Base-by-base conservation (phyloP, 2,329 filamentous ascomycete genomes). In the Colletotrichum sp. region DNA sequence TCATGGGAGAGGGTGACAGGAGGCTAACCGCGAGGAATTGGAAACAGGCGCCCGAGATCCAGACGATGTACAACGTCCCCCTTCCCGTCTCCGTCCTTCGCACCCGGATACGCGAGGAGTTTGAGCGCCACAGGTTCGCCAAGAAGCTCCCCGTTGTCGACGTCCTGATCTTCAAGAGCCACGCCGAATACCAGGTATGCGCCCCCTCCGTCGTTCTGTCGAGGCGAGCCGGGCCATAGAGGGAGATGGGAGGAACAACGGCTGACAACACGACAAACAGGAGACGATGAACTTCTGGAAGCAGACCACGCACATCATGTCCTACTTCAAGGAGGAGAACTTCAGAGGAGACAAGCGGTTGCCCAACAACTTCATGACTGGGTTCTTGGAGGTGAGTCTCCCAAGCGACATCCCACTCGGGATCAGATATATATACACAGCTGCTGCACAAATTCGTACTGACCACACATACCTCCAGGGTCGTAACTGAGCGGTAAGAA, bases 211-310 rank as follows among this genome's bases (percentile, higher is more conserved):
- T 43, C 18, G 26, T 55, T 16, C 15, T 30, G 24, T 16, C n/a
- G 28, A 57, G 18, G 43, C 12, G n/a, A n/a, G 24, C 15, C 7
- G 52, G 16, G 16, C 28, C 4, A 30, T 24, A n/a, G 32, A 26
- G 6, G 21, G 34, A 30, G 39, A 13, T 6, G 26, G 18, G 12
- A 13, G 10, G 16, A 61, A 24, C 10, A n/a, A 32, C 5, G 16
- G 67, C 71, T 74, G 32, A 74, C 71, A 18, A 24, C n/a, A n/a
- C 32, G 7, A 30, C 6, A 16, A 36, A 73, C 80, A 98, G 96
- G 97, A 99, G 90, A 99, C 95, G 70, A 92, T 99, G 90, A 99
- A 99, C 89, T 99, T 94, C 90, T 99, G 97, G 97, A 98, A 98
- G 88, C 97, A 99, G 87, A 90, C 96, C 77, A 94, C 94, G 78